Evolutionary conservation across 192 early-diverging fungal genomes (phyloP), one percentile per base, ranked within the genome.

Genomic region (Gaertneriomyces sp.): DNA sequence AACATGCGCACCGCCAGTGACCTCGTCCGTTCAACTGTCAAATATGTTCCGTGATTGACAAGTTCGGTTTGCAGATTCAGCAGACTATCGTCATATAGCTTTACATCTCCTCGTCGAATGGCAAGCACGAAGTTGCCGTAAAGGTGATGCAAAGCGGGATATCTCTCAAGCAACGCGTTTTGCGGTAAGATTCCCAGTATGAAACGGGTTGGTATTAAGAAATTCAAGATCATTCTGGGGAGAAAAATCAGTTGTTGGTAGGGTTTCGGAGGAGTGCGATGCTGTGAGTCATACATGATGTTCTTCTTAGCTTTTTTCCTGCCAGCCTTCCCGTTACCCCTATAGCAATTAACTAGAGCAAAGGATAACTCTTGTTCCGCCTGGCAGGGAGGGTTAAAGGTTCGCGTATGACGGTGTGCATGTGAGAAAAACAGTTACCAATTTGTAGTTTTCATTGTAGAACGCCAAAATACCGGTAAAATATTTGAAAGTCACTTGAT

Each of bases 391-490:
- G 5, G 52, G 4, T 14, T 43, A 0, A 42, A 19, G 43, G n/a
- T 42, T 53, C 19, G 7, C 7, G 38, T 49, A 61, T n/a, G 43
- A 61, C 12, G 43, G 44, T 8, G 0, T 19, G 40, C 7, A 8
- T 33, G 25, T 33, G 11, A 62, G 20, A 73, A 7, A 42, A 56
- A 20, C 44, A 25, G 51, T 0, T 40, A 74, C 91, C 63, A 78
- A 79, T 47, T 60, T 55, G 74, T 90, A 96, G 43, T 92, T 78
- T 54, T 93, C 93, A 58, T 92, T 84, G 44, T 87, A 85, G 73
- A 98, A 99, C 7, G 86, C 81, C 12, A 96, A 78, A 52, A 93
- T 73, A 4, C 96, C 96, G 14, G 84, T 79, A 76, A 96, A 94
- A 69, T 90, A 99, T 14, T 82, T 73, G 68, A 89, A 95, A 0